Conservation (phyloP, 225 moss, liverwort and hornwort genomes). For the Anthoceros angustus region DNA sequence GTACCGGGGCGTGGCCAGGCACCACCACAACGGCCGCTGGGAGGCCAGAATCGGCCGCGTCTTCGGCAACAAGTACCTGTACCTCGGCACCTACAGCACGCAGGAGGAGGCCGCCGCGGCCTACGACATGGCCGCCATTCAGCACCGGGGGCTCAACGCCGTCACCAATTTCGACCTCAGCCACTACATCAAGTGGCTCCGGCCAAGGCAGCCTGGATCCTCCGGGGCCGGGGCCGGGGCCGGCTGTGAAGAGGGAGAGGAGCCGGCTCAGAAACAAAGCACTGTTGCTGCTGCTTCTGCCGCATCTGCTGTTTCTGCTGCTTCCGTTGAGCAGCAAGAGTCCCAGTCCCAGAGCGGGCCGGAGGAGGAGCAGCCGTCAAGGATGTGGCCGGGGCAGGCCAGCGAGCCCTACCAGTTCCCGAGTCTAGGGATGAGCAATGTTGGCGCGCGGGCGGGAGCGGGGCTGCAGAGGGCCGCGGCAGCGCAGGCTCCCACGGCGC, state of each 20-base stretch:
- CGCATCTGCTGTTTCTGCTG: neutral
- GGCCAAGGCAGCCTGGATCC: constrained; percentile 24
- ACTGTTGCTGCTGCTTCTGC: constrained; percentile 6
- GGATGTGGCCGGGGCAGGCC: constrained; percentile 46
- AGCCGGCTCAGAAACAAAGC: constrained; percentile 13
- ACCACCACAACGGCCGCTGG: constrained; percentile 68
- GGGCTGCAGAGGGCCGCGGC: constrained; percentile 8
- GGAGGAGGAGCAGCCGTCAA: constrained; percentile 22
- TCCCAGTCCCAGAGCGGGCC: constrained; percentile 27
- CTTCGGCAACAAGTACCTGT: constrained; percentile 77
- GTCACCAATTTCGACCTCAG: constrained; percentile 63
- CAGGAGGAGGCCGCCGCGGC: constrained; percentile 57
- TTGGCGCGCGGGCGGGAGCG: constrained; percentile 12
- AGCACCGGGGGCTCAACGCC: constrained; percentile 53
- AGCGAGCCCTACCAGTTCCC: constrained; percentile 61
- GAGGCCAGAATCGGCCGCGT: constrained; percentile 76
- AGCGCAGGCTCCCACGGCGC: constrained; percentile 35
- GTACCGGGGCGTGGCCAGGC: constrained; percentile 11
- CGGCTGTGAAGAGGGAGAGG: constrained; percentile 8
- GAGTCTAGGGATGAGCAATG: constrained; percentile 24
- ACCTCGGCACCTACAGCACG: constrained; percentile 48
- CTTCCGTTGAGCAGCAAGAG: constrained; percentile 11
- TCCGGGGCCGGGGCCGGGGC: neutral
- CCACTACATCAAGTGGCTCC: constrained; percentile 59
- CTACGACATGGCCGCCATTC: constrained; percentile 53